phyloP scores from a whole-genome alignment of 805 yeast species.

The Candida arabinofermentans region DNA sequence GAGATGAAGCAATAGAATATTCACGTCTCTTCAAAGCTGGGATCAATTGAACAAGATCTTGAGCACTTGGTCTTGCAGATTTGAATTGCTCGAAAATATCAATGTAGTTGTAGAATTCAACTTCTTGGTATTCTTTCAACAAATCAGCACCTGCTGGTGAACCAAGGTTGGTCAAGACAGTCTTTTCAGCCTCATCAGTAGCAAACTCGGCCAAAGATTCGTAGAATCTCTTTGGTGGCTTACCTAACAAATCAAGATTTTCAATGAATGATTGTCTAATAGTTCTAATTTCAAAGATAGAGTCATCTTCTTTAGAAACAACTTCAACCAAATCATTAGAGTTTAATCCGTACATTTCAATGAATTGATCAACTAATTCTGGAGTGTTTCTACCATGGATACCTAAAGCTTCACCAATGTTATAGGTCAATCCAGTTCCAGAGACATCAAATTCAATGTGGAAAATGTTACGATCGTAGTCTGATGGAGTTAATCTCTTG shows the following conservation, averaged over 20 bases:
- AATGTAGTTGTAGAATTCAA: constrained; percentile 72
- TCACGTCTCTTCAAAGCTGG: constrained; percentile 94
- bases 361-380: constrained; percentile 62
- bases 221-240: constrained; percentile 92
- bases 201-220: constrained; percentile 77
- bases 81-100: constrained; percentile 78
- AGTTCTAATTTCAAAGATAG: constrained; percentile 67
- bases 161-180: constrained; percentile 56
- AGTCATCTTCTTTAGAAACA: constrained; percentile 61
- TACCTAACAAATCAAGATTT: constrained; percentile 84
- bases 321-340: constrained; percentile 66
- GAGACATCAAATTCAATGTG: constrained; percentile 90
- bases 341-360: constrained; percentile 65
- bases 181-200: constrained; percentile 61
- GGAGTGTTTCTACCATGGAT: constrained; percentile 83
- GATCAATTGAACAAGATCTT: constrained; percentile 66
- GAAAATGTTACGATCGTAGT: constrained; percentile 92
- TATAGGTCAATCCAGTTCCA: constrained; percentile 87
- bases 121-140: constrained; percentile 81
- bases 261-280: constrained; percentile 77
- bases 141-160: constrained; percentile 81
- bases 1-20: constrained; percentile 96
- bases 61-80: constrained; percentile 74
- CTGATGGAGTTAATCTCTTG: constrained; percentile 83
- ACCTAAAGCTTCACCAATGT: constrained; percentile 95